phyloP scores from a whole-genome alignment of 73 alveolate species.

The Uronychia setigera region DNA sequence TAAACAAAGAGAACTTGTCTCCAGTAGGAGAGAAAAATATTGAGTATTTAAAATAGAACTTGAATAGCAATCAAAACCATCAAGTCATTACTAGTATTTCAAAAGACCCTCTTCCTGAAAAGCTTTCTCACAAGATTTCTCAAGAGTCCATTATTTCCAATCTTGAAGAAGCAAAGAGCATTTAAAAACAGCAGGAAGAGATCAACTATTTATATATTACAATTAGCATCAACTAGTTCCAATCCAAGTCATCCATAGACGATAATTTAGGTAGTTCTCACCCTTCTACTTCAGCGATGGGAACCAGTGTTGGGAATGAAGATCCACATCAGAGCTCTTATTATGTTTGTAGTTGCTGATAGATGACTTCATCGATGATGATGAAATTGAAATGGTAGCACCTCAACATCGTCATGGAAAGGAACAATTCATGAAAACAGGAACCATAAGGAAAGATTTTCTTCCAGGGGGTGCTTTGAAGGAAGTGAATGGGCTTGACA shows the following conservation, averaged over 20 bases:
- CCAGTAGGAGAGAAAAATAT: not conserved
- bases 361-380: not conserved
- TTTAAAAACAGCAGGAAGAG: no score
- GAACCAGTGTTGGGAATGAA: no score
- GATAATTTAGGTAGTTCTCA: not conserved
- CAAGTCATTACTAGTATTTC: no score
- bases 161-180: no score
- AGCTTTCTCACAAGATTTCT: no score
- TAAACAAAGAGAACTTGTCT: not conserved
- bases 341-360: no score
- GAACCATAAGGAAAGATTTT: not conserved
- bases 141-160: no score
- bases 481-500: not conserved
- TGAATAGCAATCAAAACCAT: not conserved
- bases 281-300: not conserved
- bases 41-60: not conserved
- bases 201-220: no score
- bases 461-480: not conserved
- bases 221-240: no score
- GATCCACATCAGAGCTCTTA: no score
- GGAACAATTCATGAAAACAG: not conserved
- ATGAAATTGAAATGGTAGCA: not conserved
- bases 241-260: no score
- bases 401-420: not conserved
- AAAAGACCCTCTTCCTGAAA: no score